Base-by-base conservation (phyloP, 1,284 basidiomycete species). In the Calocybe gambosa region DNA sequence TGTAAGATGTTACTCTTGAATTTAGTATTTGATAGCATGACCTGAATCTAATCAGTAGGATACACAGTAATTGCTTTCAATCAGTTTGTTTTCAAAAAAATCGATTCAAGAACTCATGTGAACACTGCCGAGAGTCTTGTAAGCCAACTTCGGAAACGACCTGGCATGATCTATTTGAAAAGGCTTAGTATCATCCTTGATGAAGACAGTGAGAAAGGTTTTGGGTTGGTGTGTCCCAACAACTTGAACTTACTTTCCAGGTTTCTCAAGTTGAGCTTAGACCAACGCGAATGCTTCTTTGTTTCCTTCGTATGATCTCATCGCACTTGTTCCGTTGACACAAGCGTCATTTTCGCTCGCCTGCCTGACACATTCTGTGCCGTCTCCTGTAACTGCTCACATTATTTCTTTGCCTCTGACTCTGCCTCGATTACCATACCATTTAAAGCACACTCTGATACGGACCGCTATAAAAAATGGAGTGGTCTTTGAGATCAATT, bases 391-490 rank as follows among this genome's bases (percentile, higher is more conserved):
- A 36, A 89, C 89, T 5, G 78, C 89, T 0, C 89, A 93, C 58
- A 80, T 94, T 45, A 89, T 94, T 47, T 74, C 84, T 0, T 68
- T 93, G 19, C 90, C 91, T 12, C 73, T 93, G n/a, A 84, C 85
- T 0, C 70, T 81, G 0, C 83, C 89, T 0, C 80, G 89, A 2
- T 73, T 91, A 0, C 84, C 89, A 0, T 93, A 87, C 62, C 75
- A 85, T 55, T 71, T 93, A 53, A 90, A 89, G 58, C 85, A 90
- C 52, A 90, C 88, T 0, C 74, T 90, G 37, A 76, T 93, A 29
- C 78, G 86, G 37, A 84, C 86, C 0, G 89, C 91, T 0, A 70
- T 91, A 10, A 83, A 85, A 55, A 89, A 90, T 52, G 92, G 92
- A 5, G 83, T 82, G 0, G 82, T 84, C 0, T 93, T 94, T 57